Conservation (phyloP, 176 grass and related monocot genomes). For the Ensete glaucum region DNA sequence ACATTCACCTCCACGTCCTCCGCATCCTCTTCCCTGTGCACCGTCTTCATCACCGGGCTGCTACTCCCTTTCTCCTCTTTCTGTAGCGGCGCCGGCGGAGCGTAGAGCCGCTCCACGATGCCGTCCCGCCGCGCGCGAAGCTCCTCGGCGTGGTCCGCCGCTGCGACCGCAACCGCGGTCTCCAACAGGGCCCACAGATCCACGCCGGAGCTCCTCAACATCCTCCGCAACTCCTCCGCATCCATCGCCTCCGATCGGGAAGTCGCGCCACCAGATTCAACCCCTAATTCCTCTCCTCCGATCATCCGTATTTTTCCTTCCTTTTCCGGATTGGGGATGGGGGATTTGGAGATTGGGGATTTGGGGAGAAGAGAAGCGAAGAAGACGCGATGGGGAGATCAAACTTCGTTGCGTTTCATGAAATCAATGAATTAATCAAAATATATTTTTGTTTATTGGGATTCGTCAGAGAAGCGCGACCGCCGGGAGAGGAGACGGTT, state of each 20-base stretch:
- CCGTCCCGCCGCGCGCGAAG: slow-evolving; percentile 57
- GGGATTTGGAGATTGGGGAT: too few relatives aligned
- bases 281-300: too few relatives aligned
- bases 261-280: too few relatives aligned
- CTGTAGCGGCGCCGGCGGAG: not conserved
- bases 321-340: too few relatives aligned
- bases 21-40: slow-evolving; percentile 4
- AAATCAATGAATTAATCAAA: too few relatives aligned
- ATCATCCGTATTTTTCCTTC: too few relatives aligned
- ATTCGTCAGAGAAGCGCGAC: too few relatives aligned
- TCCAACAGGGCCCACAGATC: slow-evolving; percentile 66
- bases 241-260: slow-evolving; percentile 24
- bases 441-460: too few relatives aligned
- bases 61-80: slow-evolving; percentile 2
- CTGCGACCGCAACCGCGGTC: slow-evolving; percentile 35
- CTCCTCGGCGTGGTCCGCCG: slow-evolving; percentile 40
- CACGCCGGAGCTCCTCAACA: slow-evolving; percentile 32
- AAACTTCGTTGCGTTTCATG: too few relatives aligned
- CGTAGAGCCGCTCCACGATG: slow-evolving; percentile 57
- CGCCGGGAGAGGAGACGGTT: too few relatives aligned
- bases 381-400: too few relatives aligned
- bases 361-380: too few relatives aligned
- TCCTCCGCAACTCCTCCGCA: slow-evolving; percentile 31
- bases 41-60: not conserved
- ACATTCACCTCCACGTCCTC: not conserved